Conservation (phyloP, 1,139 yeast genomes). For the Blastobotrys raffinosifermentans region DNA sequence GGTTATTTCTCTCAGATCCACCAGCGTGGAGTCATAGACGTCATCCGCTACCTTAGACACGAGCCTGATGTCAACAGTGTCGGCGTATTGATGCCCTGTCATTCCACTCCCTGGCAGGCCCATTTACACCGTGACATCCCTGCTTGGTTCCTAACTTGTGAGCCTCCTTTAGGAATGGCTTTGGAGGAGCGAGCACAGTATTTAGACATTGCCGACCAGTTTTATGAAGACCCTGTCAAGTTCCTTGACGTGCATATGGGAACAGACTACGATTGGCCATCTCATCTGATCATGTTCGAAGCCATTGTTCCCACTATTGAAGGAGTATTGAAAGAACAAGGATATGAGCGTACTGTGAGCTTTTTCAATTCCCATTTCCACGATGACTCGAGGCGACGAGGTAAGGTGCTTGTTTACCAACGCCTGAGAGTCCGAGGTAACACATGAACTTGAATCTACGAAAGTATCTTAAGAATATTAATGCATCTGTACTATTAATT, state of each 20-base stretch:
- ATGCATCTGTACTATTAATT: no score
- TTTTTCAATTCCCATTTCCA: conserved; percentile 77
- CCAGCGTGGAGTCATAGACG: conserved; percentile 79
- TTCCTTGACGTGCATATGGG: conserved; percentile 39
- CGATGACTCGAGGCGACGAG: conserved; percentile 78
- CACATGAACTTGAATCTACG: not conserved
- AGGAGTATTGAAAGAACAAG: conserved; percentile 36
- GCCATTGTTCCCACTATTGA: conserved; percentile 46
- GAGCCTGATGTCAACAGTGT: conserved; percentile 44
- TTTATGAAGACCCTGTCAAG: conserved; percentile 57
- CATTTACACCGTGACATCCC: conserved; percentile 58
- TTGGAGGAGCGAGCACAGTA: conserved; percentile 40
- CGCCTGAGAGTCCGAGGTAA: not conserved
- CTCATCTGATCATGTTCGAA: conserved; percentile 66
- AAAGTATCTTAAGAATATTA: no score
- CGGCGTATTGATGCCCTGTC: conserved; percentile 91
- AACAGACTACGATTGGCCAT: conserved; percentile 58
- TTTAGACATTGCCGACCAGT: conserved; percentile 79
- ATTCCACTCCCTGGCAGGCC: conserved; percentile 94
- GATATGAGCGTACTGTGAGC: conserved; percentile 37
- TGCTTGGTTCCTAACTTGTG: conserved; percentile 82
- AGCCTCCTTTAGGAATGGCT: conserved; percentile 60
- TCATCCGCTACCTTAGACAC: conserved; percentile 48
- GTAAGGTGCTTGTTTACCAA: conserved; percentile 63
- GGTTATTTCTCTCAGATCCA: conserved; percentile 56